Base-by-base conservation (phyloP, 192 early-diverging fungal species). In the Geranomyces michiganensis region DNA sequence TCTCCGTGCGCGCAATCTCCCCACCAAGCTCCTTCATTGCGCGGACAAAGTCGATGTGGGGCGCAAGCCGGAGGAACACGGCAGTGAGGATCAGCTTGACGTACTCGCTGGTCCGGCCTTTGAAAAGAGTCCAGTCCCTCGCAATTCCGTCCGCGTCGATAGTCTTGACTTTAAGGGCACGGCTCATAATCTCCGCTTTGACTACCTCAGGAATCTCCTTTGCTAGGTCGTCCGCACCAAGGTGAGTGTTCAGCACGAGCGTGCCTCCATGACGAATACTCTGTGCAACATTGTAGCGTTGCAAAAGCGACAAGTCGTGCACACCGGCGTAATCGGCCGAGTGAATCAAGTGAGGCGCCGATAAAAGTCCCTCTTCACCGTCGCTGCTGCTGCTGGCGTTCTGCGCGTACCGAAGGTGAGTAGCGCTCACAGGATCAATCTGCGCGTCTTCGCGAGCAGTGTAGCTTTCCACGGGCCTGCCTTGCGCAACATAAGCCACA, bases 121-220 rank as follows among this genome's bases (percentile, higher is more conserved):
- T 81, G 82, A 65, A 90, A 72, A 66, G 68, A 14, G 77, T 88
- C 48, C 82, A 78, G 49, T 93, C 83, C 49, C 81, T 84, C 47
- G 89, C 82, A 43, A 92, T 84, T 59, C 80, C 78, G 62, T 76
- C 74, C 3, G 84, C 81, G 69, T 94, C 90, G 17, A 94, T 82
- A 36, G 86, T 71, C 33, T 83, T 85, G 1, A 94, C 71, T 51
- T 84, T 69, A 29, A 89, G 78, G 24, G 84, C 69, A 31, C 82
- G 71, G 44, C 80, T 76, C 0, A 81, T 79, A 15, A 91, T 70
- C 10, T 76, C 76, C 30, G 82, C 74, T 55, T 84, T 85, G 77
- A 90, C 88, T 13, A 84, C 86, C 26, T 80, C 84, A 1, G 92
- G 82, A 29, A 93, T 73, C 56, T 89, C 85, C 41, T 82, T 78